These are phyloP conservation scores for Persicaria tinctoria DNA, from an alignment of 148 eudicot genomes.

Conservation along the genomic window DNA sequence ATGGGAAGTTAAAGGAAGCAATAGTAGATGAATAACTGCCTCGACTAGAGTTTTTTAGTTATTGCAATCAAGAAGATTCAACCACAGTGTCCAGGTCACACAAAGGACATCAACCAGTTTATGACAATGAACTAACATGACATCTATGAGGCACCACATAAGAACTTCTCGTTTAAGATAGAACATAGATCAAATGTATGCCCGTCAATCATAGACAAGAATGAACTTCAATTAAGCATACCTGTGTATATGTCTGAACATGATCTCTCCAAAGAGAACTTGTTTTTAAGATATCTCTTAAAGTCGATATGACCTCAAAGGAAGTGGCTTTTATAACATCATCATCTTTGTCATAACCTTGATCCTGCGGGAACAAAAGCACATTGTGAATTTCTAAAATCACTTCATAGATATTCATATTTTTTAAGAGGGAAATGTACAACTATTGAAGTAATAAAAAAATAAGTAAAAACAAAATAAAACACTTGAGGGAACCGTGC, in stretches of 20 bases:
- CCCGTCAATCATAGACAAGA: not conserved
- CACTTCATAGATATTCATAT: not conserved
- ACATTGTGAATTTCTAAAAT: not conserved
- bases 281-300: conserved; percentile 89
- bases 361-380: conserved; percentile 45
- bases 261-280: conserved; percentile 99
- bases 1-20: not conserved
- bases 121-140: not conserved
- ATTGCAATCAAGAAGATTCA: not conserved
- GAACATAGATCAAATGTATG: not conserved
- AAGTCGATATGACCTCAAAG: conserved; percentile 90
- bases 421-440: not conserved
- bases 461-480: not conserved
- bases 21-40: not conserved
- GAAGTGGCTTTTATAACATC: conserved; percentile 95
- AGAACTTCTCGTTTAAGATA: not conserved
- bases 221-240: conserved; percentile 12
- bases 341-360: conserved; percentile 82
- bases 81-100: not conserved
- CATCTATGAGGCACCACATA: not conserved
- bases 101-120: not conserved
- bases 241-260: conserved; percentile 92
- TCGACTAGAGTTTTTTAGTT: not conserved
- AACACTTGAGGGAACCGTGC: conserved; percentile 24
- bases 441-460: not conserved